Percentiles rank a stretch among this genome's conserved stretches.
Conservation (phyloP, 306 rosid species). For the Prunus armeniaca region DNA sequence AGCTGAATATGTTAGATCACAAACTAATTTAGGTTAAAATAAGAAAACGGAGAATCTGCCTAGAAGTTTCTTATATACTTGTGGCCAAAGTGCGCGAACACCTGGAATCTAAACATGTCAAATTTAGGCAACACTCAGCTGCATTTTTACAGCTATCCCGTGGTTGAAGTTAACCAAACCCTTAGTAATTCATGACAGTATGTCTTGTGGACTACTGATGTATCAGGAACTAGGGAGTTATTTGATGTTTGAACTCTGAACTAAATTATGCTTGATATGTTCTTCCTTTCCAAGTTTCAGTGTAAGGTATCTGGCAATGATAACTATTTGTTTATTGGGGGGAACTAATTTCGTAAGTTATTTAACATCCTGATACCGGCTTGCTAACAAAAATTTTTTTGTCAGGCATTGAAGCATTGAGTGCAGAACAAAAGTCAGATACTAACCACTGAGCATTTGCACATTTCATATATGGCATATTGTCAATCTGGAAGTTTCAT, state of each 20-base stretch:
- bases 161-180: neutral
- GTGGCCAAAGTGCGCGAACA: neutral
- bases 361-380: neutral
- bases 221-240: neutral
- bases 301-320: neutral
- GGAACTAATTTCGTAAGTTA: neutral
- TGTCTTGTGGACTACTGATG: neutral
- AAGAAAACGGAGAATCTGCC: neutral
- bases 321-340: neutral
- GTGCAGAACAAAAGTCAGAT: neutral
- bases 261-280: neutral
- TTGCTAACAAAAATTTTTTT: neutral
- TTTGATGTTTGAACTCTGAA: neutral
- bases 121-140: neutral
- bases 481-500: neutral
- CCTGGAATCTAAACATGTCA: neutral
- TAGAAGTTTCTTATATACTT: neutral
- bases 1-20: too few species aligned
- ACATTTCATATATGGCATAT: too few species aligned
- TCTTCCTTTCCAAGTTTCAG: neutral
- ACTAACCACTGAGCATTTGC: too few species aligned
- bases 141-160: neutral
- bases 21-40: neutral
- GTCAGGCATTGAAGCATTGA: slow-evolving; percentile 14
- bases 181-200: neutral